phyloP scores from a whole-genome alignment of 208 protist genomes.

The Crithidia sp. region DNA sequence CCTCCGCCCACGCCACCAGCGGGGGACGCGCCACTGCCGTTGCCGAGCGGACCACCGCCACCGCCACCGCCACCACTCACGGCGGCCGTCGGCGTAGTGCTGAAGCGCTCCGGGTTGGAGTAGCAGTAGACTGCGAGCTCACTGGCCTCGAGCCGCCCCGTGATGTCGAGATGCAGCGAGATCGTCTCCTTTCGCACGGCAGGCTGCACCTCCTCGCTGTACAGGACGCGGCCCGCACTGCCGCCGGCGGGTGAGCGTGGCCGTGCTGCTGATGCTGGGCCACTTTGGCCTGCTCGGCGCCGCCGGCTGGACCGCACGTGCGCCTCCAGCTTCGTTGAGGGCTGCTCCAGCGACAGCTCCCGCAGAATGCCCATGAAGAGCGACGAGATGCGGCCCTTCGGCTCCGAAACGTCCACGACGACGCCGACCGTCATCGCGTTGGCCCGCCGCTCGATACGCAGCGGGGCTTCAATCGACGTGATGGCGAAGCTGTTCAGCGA shows the following conservation, averaged over 20 bases:
- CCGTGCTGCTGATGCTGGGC: background rate
- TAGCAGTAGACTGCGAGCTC: conserved; percentile 49
- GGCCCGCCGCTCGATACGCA: conserved; percentile 50
- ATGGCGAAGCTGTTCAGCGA: conserved; percentile 66
- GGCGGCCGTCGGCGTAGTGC: background rate
- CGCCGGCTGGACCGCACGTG: conserved; percentile 5
- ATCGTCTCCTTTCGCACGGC: conserved; percentile 5
- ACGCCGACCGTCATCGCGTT: conserved; percentile 42
- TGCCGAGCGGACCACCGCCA: background rate
- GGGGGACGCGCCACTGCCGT: background rate
- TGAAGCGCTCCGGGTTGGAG: conserved; percentile 31
- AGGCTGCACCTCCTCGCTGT: conserved; percentile 17
- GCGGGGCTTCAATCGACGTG: conserved; percentile 60
- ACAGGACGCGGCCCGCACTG: background rate
- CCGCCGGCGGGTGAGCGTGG: no score
- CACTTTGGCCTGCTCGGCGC: background rate
- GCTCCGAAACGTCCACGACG: conserved; percentile 73
- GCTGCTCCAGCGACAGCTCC: conserved; percentile 55
- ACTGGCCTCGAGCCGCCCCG: conserved; percentile 52
- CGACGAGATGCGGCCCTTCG: conserved; percentile 64
- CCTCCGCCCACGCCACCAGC: background rate
- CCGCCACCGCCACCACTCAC: background rate
- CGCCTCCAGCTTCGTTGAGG: conserved; percentile 20
- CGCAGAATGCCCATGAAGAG: conserved; percentile 69
- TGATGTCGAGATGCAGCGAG: conserved; percentile 52